These are phyloP conservation scores for Tricholoma furcatifolium DNA, from an alignment of 768 basidiomycete species.

Conservation along the genomic window DNA sequence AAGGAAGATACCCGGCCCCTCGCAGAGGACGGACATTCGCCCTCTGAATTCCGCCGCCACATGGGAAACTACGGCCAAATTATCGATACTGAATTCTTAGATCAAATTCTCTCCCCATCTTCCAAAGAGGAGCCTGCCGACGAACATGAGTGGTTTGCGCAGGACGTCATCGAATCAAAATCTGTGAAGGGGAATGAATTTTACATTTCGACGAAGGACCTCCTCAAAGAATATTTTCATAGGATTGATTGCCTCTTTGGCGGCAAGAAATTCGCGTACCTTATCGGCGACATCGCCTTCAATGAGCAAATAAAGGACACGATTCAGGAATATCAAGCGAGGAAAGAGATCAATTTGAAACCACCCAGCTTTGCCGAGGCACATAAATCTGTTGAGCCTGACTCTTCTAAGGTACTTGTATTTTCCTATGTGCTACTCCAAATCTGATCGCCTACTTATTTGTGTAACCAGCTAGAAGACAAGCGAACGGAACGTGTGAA, in stretches of 20 bases:
- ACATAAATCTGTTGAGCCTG: too few relatives aligned
- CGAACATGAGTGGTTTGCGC: background rate
- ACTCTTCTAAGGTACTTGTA: conserved; percentile 60
- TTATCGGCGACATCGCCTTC: conserved; percentile 85
- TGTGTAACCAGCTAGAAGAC: conserved; percentile 62
- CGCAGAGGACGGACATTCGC: background rate
- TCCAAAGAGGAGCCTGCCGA: background rate
- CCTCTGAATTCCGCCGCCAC: background rate
- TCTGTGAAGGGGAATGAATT: background rate
- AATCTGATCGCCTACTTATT: conserved; percentile 2
- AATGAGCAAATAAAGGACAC: too few relatives aligned
- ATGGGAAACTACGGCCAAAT: background rate
- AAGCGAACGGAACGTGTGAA: conserved; percentile 69
- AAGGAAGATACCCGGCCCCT: background rate
- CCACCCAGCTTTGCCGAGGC: too few relatives aligned
- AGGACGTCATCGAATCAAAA: background rate
- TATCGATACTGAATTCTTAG: background rate
- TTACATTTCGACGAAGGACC: background rate
- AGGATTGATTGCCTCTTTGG: conserved; percentile 54
- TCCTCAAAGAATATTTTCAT: background rate
- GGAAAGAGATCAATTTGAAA: too few relatives aligned
- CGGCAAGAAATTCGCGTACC: conserved; percentile 78
- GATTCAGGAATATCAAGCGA: too few relatives aligned
- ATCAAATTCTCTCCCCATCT: background rate
- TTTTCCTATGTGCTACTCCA: conserved; percentile 1